phyloP scores from a whole-genome alignment of 2,329 filamentous ascomycete species.

The Talaromyces marneffei region DNA sequence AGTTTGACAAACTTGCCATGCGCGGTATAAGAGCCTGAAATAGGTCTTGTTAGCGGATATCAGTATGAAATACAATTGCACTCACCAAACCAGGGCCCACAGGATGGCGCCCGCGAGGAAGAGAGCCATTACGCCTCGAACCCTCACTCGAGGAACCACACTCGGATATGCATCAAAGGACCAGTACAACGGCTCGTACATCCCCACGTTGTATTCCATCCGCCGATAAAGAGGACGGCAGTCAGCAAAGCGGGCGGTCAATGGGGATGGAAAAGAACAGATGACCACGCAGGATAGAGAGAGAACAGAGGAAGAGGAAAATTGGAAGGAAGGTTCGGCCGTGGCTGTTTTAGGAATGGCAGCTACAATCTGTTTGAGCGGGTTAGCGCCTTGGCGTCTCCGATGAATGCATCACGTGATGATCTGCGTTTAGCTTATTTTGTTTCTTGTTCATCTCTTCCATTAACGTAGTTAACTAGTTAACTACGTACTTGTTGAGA shows the following conservation, averaged over 20 bases:
- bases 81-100: constrained; percentile 47
- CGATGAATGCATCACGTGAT: background rate
- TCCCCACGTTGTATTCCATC: constrained; percentile 35
- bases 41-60: constrained; percentile 6
- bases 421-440: constrained; percentile 1
- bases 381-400: constrained; percentile 1
- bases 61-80: constrained; percentile 8
- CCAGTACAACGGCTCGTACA: constrained; percentile 43
- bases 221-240: constrained; percentile 3
- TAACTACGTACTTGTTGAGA: background rate
- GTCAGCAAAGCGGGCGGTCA: constrained; percentile 10
- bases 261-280: background rate
- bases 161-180: constrained; percentile 43
- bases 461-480: no score
- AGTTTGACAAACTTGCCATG: constrained; percentile 82
- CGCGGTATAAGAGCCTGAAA: constrained; percentile 72
- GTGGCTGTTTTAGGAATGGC: constrained; percentile 7
- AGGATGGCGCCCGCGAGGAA: constrained; percentile 44
- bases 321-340: background rate
- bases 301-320: background rate
- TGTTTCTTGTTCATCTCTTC: background rate
- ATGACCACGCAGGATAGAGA: background rate
- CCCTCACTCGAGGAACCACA: constrained; percentile 42
- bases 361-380: background rate
- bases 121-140: constrained; percentile 46